Percentiles rank a stretch among this genome's conserved stretches.
These are phyloP conservation scores for Penicillium brevicompactum DNA, from an alignment of 2,329 filamentous ascomycete genomes.

Conservation along the genomic window DNA sequence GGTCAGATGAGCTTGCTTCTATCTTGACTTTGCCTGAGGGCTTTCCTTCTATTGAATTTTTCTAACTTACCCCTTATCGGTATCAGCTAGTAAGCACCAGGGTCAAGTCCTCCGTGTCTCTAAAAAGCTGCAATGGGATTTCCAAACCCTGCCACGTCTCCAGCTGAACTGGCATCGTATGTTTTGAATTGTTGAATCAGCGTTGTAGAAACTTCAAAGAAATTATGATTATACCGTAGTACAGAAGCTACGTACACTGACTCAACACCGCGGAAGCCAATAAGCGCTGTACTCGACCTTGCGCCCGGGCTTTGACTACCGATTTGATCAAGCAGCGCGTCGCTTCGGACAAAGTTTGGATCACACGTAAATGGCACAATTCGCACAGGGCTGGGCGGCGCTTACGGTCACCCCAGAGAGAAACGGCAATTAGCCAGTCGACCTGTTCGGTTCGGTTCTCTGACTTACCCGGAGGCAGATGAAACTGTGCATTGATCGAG, in stretches of 20 bases:
- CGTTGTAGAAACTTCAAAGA: too few relatives aligned
- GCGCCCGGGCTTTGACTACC: background rate
- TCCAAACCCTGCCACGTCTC: too few relatives aligned
- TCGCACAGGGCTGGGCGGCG: background rate
- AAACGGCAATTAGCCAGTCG: background rate
- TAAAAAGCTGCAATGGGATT: too few relatives aligned
- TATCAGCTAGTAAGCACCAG: too few relatives aligned
- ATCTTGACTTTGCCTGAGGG: too few relatives aligned
- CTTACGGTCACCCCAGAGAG: background rate
- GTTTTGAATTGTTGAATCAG: too few relatives aligned
- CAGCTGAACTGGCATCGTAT: too few relatives aligned
- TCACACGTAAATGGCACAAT: constrained; percentile 3
- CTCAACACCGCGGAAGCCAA: background rate
- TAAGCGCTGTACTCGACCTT: background rate
- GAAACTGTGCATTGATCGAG: background rate
- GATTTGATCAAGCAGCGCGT: background rate
- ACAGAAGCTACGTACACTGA: background rate
- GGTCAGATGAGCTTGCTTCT: too few relatives aligned
- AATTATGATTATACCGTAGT: too few relatives aligned
- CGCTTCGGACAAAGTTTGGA: constrained; percentile 15
- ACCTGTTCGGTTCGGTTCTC: background rate
- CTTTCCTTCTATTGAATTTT: too few relatives aligned
- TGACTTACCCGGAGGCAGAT: background rate
- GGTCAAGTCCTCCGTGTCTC: too few relatives aligned
- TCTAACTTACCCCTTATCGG: too few relatives aligned